These are phyloP conservation scores for Nannochloropsis salina DNA, from an alignment of 108 stramenopile genomes.

Conservation along the genomic window DNA sequence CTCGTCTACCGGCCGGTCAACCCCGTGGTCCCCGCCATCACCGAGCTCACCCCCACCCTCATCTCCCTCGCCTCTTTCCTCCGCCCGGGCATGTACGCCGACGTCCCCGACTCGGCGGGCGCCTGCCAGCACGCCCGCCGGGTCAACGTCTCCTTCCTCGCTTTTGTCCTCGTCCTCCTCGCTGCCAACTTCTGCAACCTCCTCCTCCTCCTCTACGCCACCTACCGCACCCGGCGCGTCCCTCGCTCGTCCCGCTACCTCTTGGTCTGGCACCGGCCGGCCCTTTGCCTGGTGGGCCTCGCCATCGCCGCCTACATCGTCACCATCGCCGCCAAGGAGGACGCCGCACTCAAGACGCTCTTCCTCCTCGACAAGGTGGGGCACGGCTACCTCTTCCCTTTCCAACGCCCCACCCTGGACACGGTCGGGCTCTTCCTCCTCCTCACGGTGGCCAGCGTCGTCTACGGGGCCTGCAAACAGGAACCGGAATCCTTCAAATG, in stretches of 20 bases:
- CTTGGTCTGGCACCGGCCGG: not conserved
- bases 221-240: not conserved
- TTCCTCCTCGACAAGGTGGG: not conserved
- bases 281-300: not conserved
- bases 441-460: not conserved
- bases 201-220: not conserved
- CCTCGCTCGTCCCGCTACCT: not conserved
- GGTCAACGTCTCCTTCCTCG: slow-evolving; percentile 4
- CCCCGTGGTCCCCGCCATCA: not conserved
- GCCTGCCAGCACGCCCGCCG: slow-evolving; percentile 1
- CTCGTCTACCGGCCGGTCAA: not conserved
- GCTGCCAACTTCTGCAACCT: not conserved
- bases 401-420: not conserved
- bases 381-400: not conserved
- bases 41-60: not conserved
- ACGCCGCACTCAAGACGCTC: not conserved
- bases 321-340: not conserved
- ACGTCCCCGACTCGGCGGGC: not conserved
- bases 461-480: slow-evolving; percentile 9
- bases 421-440: not conserved
- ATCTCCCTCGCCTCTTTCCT: not conserved
- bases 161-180: not conserved
- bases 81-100: not conserved
- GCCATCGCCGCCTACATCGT: not conserved
- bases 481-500: not conserved